Base-by-base conservation (phyloP, 805 yeast genomes). In the Saturnispora galanensis region DNA sequence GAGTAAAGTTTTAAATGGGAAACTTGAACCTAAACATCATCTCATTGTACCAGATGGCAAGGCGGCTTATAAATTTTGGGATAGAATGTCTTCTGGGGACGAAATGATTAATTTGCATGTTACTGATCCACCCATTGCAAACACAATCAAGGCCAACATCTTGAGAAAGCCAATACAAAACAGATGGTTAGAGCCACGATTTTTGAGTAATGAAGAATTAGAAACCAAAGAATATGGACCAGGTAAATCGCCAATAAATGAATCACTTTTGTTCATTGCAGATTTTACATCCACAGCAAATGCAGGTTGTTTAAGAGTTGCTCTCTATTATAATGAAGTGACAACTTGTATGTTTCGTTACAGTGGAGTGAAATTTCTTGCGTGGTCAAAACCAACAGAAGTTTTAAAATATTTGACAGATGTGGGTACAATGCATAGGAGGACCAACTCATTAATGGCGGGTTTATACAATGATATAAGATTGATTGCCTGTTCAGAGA, bases 311-410 rank as follows among this genome's bases (percentile, higher is more conserved):
- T 60, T 83, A 6, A 49, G 65, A 42, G 51, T 55, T 3, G 48
- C 60, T 41, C 43, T 60, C 4, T 60, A 57, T 43, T 60, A 58
- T 53, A 60, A 60, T 43, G 56, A 55, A 42, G 53, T 56, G 35
- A 30, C 47, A 3, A 51, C 61, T 9, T 55, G 63, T 3, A 49
- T 61, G 51, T 60, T 56, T 44, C 95, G 8, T 13, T 56, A 50
- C 38, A 52, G 53, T 16, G 71, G 82, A 40, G 89, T 88, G 2
- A 70, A 85, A 49, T 76, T 86, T 79, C 63, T 89, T 18, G 62
- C 83, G 12, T 76, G 89, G 78, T 67, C 81, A 16, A 77, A 79
- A 3, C 76, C 79, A 6, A 42, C 66, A 0, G 77, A 84, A 4
- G 82, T 84, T 4, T 62, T 65, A 47, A 82, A 84, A 58, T 67